Percentiles rank a stretch among this genome's conserved stretches.
Evolutionary conservation across 176 grass and related monocot genomes (phyloP).

Genomic region (Oryza punctata): DNA sequence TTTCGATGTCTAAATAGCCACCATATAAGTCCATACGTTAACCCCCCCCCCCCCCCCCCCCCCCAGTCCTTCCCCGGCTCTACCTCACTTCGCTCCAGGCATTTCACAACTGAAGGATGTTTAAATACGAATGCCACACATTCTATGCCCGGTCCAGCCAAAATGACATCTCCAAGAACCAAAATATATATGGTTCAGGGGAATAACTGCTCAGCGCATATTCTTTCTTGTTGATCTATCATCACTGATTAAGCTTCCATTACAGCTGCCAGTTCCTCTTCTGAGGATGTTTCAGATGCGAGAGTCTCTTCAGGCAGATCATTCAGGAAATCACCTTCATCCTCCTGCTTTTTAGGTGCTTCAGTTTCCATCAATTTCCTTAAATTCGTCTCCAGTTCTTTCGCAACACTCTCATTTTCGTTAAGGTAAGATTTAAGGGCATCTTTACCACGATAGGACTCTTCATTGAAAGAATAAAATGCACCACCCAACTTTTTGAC

Average conservation of each 20-base stretch:
- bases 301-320: conserved; percentile 44
- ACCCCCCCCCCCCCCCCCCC: too few species aligned
- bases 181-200: conserved; percentile 27
- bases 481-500: conserved; percentile 45
- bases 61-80: background rate
- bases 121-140: background rate
- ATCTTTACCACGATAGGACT: conserved; percentile 62
- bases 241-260: conserved; percentile 38
- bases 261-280: conserved; percentile 47
- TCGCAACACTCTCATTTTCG: conserved; percentile 50
- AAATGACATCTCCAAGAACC: background rate
- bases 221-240: background rate
- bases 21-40: background rate
- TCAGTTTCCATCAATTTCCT: conserved; percentile 51
- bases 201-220: conserved; percentile 4
- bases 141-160: background rate
- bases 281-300: conserved; percentile 36
- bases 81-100: background rate
- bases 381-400: conserved; percentile 63
- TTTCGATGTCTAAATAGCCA: conserved; percentile 14
- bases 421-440: conserved; percentile 58
- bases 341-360: conserved; percentile 41
- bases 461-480: conserved; percentile 57
- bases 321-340: conserved; percentile 15
- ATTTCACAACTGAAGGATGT: background rate